Evolutionary conservation across 345 rosid species (phyloP).

Genomic region (Hibiscus tridactylites): DNA sequence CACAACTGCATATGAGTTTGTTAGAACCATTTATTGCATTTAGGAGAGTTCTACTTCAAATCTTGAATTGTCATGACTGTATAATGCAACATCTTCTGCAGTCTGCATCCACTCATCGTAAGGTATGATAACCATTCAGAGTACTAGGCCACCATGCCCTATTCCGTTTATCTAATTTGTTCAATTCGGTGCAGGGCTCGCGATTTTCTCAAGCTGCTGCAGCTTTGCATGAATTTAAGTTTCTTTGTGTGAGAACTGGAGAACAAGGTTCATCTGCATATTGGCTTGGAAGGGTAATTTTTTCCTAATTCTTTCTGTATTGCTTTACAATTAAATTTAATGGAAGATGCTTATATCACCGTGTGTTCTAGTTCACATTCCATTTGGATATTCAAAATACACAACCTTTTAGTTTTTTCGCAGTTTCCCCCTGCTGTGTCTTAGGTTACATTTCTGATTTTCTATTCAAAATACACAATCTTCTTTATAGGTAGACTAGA

Average conservation of each 20-base stretch:
- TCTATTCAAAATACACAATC: background rate
- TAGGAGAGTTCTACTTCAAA: slow-evolving; percentile 76
- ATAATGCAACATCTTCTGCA: slow-evolving; percentile 71
- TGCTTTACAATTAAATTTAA: background rate
- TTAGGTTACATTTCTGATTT: background rate
- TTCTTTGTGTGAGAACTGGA: slow-evolving; percentile 37
- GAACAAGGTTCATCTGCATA: slow-evolving; percentile 40
- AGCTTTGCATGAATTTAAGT: slow-evolving; percentile 78
- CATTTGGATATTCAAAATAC: background rate
- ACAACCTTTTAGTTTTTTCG: background rate
- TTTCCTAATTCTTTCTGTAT: background rate
- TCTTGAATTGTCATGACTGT: slow-evolving; percentile 55
- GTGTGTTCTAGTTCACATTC: background rate
- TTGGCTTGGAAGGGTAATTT: slow-evolving; percentile 86
- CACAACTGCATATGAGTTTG: slow-evolving; percentile 86
- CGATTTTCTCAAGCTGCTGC: slow-evolving; percentile 86
- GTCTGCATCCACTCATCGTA: slow-evolving; percentile 86
- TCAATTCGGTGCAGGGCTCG: slow-evolving; percentile 50
- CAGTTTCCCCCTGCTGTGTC: background rate
- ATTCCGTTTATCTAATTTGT: slow-evolving; percentile 10
- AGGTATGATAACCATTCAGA: slow-evolving; percentile 38
- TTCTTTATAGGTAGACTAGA: background rate
- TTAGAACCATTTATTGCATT: slow-evolving; percentile 90
- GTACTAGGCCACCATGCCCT: background rate
- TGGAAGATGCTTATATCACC: background rate